A percentile compares a stretch with the other conserved stretches of the same genome.
These are phyloP conservation scores for Melampsora larici-populina DNA, from an alignment of 1,284 basidiomycete genomes.

Conservation along the genomic window DNA sequence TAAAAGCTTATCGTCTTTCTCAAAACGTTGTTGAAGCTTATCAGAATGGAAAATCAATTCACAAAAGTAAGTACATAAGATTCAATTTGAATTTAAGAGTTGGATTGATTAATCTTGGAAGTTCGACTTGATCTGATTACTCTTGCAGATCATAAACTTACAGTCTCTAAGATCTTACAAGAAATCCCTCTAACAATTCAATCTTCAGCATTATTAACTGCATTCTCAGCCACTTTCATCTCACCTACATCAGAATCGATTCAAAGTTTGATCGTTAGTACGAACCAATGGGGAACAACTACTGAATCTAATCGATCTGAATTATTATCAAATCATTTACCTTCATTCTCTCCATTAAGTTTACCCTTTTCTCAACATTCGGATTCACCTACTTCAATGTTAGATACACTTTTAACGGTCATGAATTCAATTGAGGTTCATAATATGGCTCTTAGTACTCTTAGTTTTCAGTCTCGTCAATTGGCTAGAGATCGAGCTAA, in stretches of 20 bases:
- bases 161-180: too few relatives aligned
- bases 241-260: conserved; percentile 53
- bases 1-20: conserved; percentile 87
- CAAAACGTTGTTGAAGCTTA: conserved; percentile 78
- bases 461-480: too few relatives aligned
- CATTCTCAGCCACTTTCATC: conserved; percentile 67
- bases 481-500: too few relatives aligned
- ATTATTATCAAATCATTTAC: conserved; percentile 54
- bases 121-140: neutral
- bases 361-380: conserved; percentile 49
- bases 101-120: neutral
- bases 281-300: conserved; percentile 14
- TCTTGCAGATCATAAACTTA: too few relatives aligned
- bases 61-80: conserved; percentile 63
- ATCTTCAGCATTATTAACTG: too few relatives aligned
- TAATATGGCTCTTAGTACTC: too few relatives aligned
- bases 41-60: conserved; percentile 79
- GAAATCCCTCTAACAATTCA: too few relatives aligned
- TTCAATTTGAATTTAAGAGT: conserved; percentile 43
- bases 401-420: too few relatives aligned
- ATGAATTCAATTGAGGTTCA: too few relatives aligned
- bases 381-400: conserved; percentile 45
- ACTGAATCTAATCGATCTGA: conserved; percentile 47
- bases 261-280: conserved; percentile 46
- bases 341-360: conserved; percentile 47